These are phyloP conservation scores for Aspergillus nidulans DNA, from an alignment of 495 filamentous ascomycete genomes.

Conservation along the genomic window DNA sequence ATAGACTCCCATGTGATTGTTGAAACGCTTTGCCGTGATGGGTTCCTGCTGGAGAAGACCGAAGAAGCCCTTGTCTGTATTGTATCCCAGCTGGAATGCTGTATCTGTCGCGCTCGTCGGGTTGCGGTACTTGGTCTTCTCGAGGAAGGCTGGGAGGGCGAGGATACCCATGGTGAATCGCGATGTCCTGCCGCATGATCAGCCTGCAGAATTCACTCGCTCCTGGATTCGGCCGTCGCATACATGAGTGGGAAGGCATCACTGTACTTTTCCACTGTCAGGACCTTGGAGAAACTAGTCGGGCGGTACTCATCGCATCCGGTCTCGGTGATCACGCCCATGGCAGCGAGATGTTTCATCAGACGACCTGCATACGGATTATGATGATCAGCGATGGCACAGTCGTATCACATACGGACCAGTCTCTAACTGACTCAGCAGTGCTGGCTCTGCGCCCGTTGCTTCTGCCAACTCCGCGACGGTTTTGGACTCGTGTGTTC, in stretches of 20 bases:
- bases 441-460: background rate
- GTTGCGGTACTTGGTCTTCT: slow-evolving; percentile 6
- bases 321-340: slow-evolving; percentile 37
- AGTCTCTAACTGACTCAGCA: background rate
- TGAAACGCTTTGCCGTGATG: slow-evolving; percentile 9
- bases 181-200: background rate
- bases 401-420: background rate
- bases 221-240: too few species aligned
- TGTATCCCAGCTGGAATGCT: slow-evolving; percentile 1
- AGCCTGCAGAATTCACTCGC: too few species aligned
- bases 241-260: slow-evolving; percentile 18
- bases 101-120: background rate
- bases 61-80: slow-evolving; percentile 3
- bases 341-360: slow-evolving; percentile 41
- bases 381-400: background rate
- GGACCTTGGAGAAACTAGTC: slow-evolving; percentile 32
- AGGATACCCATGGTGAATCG: background rate
- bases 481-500: background rate
- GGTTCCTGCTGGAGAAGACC: background rate
- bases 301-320: slow-evolving; percentile 33
- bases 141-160: slow-evolving; percentile 1
- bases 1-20: slow-evolving; percentile 23
- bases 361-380: slow-evolving; percentile 19
- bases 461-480: background rate
- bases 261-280: slow-evolving; percentile 23